These are phyloP conservation scores for Ananas comosus DNA, from an alignment of 176 grass and related monocot species.

Conservation along the genomic window DNA sequence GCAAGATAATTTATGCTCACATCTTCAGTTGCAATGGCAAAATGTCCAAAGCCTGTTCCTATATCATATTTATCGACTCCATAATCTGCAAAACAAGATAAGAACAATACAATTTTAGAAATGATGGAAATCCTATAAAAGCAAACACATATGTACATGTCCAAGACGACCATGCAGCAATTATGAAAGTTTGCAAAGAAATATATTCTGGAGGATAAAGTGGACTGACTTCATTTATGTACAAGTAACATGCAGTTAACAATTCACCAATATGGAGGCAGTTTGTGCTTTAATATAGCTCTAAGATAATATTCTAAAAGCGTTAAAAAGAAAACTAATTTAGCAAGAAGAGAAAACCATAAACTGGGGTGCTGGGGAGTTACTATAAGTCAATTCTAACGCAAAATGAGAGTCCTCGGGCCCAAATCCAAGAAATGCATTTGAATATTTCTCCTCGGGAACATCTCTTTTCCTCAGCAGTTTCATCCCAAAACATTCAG, in stretches of 20 bases:
- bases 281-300: not conserved
- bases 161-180: not conserved
- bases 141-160: not conserved
- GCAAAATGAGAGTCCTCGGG: constrained; percentile 80
- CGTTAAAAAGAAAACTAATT: constrained; percentile 7
- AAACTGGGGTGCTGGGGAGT: constrained; percentile 4
- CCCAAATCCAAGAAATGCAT: constrained; percentile 93
- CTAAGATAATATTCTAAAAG: not conserved
- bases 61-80: constrained; percentile 93
- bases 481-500: constrained; percentile 84
- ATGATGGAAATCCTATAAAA: not conserved
- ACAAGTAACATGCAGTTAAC: not conserved
- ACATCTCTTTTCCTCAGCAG: constrained; percentile 84
- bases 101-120: not conserved
- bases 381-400: constrained; percentile 91
- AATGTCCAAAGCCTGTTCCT: constrained; percentile 91
- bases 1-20: constrained; percentile 30
- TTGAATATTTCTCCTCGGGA: constrained; percentile 90
- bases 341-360: not conserved
- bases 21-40: constrained; percentile 88
- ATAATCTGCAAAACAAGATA: constrained; percentile 50
- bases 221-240: not conserved
- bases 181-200: not conserved
- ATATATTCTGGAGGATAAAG: not conserved
- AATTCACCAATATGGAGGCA: too few species aligned